phyloP scores from a whole-genome alignment of 2,329 filamentous ascomycete genomes.

The Ilyonectria sp. region DNA sequence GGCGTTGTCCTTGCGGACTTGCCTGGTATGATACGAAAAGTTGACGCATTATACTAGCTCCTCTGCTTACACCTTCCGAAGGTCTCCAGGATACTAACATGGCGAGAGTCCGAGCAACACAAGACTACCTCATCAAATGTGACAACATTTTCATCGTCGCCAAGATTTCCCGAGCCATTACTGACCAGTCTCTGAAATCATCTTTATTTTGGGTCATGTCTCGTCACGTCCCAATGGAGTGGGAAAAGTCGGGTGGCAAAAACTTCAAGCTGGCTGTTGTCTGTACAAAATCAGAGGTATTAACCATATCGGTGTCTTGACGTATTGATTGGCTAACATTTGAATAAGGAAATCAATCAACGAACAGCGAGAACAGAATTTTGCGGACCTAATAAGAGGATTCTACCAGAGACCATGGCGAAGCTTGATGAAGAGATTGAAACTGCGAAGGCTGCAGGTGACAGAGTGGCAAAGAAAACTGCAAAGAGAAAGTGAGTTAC shows the following conservation, averaged over 20 bases:
- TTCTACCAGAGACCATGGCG: constrained; percentile 36
- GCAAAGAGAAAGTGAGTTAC: constrained; percentile 43
- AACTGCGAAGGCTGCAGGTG: constrained; percentile 39
- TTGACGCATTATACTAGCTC: neutral
- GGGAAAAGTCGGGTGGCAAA: constrained; percentile 44
- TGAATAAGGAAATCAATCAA: constrained; percentile 49
- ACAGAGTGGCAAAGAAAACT: constrained; percentile 43
- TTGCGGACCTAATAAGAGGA: constrained; percentile 44
- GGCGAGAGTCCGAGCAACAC: constrained; percentile 53
- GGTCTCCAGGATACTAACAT: constrained; percentile 54
- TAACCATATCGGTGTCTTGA: neutral
- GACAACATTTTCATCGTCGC: constrained; percentile 54
- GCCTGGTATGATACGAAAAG: constrained; percentile 45
- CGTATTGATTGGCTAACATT: neutral
- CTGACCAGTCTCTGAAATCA: constrained; percentile 51
- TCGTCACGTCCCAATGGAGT: constrained; percentile 49
- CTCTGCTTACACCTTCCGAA: neutral
- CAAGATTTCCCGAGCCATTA: constrained; percentile 53
- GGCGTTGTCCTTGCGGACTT: constrained; percentile 55
- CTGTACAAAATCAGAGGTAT: constrained; percentile 53
- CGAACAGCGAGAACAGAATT: constrained; percentile 46
- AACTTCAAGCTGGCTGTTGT: constrained; percentile 51
- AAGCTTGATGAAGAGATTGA: constrained; percentile 48
- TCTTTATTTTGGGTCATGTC: constrained; percentile 49
- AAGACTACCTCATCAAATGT: constrained; percentile 53